These are phyloP conservation scores for Salix caprea DNA, from an alignment of 345 rosid genomes.

Conservation along the genomic window DNA sequence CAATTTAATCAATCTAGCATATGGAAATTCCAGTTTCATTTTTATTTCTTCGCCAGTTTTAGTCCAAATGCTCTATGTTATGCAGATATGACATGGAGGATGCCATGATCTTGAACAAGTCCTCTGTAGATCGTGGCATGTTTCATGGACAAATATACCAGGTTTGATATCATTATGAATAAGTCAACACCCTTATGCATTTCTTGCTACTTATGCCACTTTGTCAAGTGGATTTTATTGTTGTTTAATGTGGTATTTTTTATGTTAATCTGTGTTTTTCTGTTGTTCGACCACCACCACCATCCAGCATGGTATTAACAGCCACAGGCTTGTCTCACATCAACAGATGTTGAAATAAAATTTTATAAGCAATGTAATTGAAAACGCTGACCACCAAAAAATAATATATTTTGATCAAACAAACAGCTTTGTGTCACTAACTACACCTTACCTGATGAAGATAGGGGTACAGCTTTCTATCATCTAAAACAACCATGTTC, in stretches of 20 bases:
- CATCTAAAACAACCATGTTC: no score
- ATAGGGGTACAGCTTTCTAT: no score
- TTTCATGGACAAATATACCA: constrained; percentile 94
- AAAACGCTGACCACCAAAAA: no score
- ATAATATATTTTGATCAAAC: no score
- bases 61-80: constrained; percentile 8
- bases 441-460: no score
- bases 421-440: no score
- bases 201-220: not conserved
- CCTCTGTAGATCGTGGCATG: constrained; percentile 93
- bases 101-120: constrained; percentile 95
- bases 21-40: not conserved
- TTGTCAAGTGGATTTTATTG: not conserved
- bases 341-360: no score
- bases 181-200: not conserved
- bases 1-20: not conserved
- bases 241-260: not conserved
- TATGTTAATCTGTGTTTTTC: no score
- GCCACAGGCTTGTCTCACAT: no score
- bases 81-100: constrained; percentile 97
- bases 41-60: not conserved
- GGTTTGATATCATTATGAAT: constrained; percentile 38
- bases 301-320: no score
- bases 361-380: no score
- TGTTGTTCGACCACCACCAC: not conserved